These are phyloP conservation scores for Myxozyma lipomycoides DNA, from an alignment of 805 yeast species.

Conservation along the genomic window DNA sequence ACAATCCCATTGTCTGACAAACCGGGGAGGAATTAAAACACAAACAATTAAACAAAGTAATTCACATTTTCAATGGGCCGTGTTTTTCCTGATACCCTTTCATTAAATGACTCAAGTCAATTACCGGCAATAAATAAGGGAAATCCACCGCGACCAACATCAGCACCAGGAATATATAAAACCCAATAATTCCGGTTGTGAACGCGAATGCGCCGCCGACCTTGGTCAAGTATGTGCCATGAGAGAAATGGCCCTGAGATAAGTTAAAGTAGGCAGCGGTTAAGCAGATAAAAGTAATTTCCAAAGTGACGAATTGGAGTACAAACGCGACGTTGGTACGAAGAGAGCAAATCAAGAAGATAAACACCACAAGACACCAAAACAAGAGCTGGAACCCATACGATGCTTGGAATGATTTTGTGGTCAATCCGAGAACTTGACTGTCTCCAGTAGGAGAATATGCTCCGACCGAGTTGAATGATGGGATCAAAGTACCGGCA, in stretches of 20 bases:
- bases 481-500: conserved; percentile 9
- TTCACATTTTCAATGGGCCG: conserved; percentile 17
- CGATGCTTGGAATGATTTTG: conserved; percentile 22
- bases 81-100: conserved; percentile 25
- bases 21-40: not conserved
- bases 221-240: conserved; percentile 10
- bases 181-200: conserved; percentile 22
- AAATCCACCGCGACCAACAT: conserved; percentile 28
- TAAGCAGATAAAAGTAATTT: conserved; percentile 16
- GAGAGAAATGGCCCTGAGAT: conserved; percentile 2
- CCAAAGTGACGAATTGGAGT: conserved; percentile 15
- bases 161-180: conserved; percentile 24
- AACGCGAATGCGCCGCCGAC: conserved; percentile 27
- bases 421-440: conserved; percentile 18
- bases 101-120: conserved; percentile 21
- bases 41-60: too few species aligned
- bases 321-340: conserved; percentile 28
- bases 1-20: not conserved
- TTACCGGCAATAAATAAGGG: conserved; percentile 26
- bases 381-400: conserved; percentile 21
- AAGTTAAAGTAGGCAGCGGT: conserved; percentile 19
- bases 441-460: conserved; percentile 10
- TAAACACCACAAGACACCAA: conserved; percentile 21
- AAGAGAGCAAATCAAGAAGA: conserved; percentile 22
- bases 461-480: conserved; percentile 12